Conservation (phyloP, 768 basidiomycete species). For the Suillus weaverae region DNA sequence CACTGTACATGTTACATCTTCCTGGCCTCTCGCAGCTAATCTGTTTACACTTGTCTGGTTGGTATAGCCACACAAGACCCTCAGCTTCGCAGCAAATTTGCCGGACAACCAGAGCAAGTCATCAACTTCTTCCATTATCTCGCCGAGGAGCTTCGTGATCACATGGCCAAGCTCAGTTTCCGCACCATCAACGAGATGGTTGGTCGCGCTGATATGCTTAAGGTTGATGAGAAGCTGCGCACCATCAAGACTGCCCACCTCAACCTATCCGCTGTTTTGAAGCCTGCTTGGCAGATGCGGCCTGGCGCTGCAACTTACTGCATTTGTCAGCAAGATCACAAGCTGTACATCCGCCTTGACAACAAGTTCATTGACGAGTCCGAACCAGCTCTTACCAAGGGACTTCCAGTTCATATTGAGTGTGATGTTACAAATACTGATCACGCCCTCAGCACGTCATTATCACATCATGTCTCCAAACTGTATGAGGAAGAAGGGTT, state of each 20-base stretch:
- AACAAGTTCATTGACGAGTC: slow-evolving; percentile 99
- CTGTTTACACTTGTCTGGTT: slow-evolving; percentile 76
- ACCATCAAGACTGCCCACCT: slow-evolving; percentile 90
- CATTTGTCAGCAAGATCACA: slow-evolving; percentile 94
- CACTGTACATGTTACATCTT: slow-evolving; percentile 56
- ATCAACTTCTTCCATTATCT: slow-evolving; percentile 99
- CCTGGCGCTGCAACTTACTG: slow-evolving; percentile 95
- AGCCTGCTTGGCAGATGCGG: slow-evolving; percentile 99
- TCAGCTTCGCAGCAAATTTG: slow-evolving; percentile 94
- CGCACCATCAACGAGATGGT: slow-evolving; percentile 99
- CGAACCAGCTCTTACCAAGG: slow-evolving; percentile 90
- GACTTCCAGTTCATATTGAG: slow-evolving; percentile 93
- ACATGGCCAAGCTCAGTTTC: slow-evolving; percentile 99
- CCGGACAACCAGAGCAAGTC: slow-evolving; percentile 97
- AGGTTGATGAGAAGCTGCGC: slow-evolving; percentile 87
- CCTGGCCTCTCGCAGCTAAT: slow-evolving; percentile 12
- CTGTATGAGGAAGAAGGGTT: slow-evolving; percentile 96
- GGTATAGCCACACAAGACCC: slow-evolving; percentile 99
- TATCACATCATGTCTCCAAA: slow-evolving; percentile 94
- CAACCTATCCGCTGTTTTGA: slow-evolving; percentile 89
- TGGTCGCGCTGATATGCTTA: slow-evolving; percentile 91
- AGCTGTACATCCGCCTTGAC: slow-evolving; percentile 95
- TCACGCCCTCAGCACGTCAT: slow-evolving; percentile 92
- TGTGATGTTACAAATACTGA: slow-evolving; percentile 98
- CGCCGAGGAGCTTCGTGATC: slow-evolving; percentile 87